Percentiles rank a stretch among this genome's conserved stretches.
Evolutionary conservation across 441 rosid species (phyloP).

Genomic region (Brassica hybrid): DNA sequence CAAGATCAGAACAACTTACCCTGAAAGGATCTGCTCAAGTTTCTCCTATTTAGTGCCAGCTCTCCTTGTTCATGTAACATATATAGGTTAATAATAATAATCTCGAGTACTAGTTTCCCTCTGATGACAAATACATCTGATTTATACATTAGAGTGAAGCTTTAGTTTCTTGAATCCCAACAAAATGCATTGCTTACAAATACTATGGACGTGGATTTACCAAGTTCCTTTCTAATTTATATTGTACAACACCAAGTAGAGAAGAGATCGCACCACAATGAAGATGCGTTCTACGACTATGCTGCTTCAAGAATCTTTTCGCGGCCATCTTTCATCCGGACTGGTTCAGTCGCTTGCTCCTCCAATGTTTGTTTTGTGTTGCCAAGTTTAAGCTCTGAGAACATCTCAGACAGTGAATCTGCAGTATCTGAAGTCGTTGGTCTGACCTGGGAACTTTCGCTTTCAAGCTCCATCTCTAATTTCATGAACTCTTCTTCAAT

Average conservation of each 20-base stretch:
- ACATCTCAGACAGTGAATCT: constrained; percentile 54
- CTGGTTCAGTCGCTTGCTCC: constrained; percentile 34
- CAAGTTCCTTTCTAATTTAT: constrained; percentile 7
- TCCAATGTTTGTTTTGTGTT: constrained; percentile 36
- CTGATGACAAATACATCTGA: constrained; percentile 15
- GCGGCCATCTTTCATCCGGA: constrained; percentile 42
- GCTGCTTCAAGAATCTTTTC: constrained; percentile 54
- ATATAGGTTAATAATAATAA: constrained; percentile 2
- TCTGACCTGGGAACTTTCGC: constrained; percentile 41
- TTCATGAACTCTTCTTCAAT: constrained; percentile 69
- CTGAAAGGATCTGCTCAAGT: constrained; percentile 21
- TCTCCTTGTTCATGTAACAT: constrained; percentile 31
- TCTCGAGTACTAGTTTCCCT: constrained; percentile 18
- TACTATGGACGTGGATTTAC: constrained; percentile 12
- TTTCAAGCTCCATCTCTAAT: constrained; percentile 64
- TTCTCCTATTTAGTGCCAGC: constrained; percentile 4
- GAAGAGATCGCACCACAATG: constrained; percentile 18
- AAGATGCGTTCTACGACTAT: constrained; percentile 33
- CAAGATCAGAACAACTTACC: constrained; percentile 14
- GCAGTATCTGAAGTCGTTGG: constrained; percentile 40
- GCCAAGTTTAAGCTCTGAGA: constrained; percentile 61
- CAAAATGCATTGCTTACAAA: constrained; percentile 27
- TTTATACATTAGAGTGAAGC: constrained; percentile 21
- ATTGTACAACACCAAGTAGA: constrained; percentile 17
- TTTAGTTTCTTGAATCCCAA: constrained; percentile 16